These are phyloP conservation scores for Saccharomyces hybrid DNA, from an alignment of 1,139 yeast genomes.

Conservation along the genomic window DNA sequence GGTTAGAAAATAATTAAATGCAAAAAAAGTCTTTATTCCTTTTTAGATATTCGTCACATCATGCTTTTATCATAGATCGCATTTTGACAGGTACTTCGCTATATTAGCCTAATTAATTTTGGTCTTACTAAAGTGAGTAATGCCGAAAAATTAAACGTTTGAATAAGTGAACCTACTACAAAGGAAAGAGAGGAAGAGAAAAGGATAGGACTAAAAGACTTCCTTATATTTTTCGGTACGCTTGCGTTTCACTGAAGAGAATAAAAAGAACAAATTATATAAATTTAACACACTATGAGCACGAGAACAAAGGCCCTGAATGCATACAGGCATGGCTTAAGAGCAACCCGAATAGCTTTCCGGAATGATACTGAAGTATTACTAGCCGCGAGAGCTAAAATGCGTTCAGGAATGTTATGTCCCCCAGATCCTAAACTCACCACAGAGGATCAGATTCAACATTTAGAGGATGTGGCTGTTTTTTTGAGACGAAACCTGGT, in stretches of 20 bases:
- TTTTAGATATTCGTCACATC: background rate
- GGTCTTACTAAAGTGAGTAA: background rate
- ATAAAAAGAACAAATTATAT: background rate
- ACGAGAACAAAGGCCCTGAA: conserved; percentile 32
- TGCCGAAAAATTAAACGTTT: background rate
- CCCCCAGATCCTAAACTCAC: conserved; percentile 36
- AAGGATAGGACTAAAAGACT: background rate
- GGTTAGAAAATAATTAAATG: background rate
- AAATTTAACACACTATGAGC: background rate
- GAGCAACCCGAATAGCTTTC: conserved; percentile 69
- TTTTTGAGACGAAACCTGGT: conserved; percentile 70
- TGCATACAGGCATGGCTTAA: conserved; percentile 62
- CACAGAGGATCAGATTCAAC: conserved; percentile 45
- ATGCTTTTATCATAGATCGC: background rate
- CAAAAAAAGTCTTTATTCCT: background rate
- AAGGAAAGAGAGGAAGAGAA: background rate
- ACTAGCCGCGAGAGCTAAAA: conserved; percentile 54
- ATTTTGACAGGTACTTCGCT: background rate
- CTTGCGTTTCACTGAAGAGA: background rate
- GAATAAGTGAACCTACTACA: background rate
- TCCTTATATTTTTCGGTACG: background rate
- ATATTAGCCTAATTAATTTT: background rate
- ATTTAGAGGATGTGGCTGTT: conserved; percentile 60
- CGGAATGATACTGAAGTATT: conserved; percentile 46
- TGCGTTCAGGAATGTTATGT: conserved; percentile 52